Evolutionary conservation across 768 basidiomycete genomes (phyloP), one percentile per base, ranked within the genome.

Genomic region (Tylopilus balloui): DNA sequence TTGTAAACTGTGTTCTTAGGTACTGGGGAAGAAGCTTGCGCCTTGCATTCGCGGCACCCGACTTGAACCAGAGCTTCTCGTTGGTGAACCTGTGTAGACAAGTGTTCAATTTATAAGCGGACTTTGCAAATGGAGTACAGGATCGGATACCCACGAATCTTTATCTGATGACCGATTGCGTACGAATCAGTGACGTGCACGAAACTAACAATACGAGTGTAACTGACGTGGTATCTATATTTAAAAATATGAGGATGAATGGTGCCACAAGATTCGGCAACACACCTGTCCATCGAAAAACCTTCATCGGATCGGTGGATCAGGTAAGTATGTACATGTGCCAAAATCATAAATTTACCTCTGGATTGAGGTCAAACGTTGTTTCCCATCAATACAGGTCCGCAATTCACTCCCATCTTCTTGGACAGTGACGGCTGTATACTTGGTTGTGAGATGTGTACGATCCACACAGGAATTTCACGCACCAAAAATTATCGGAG

Each of bases 361-460:
- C 53, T 74, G 71, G 23, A 86, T 78, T 0, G 84, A 84, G 0
- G 85, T 84, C 51, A 86, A 60, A 27, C 85, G 72, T 54, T 86
- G 84, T 59, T 86, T 86, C n/a, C 84, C 84, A 53, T 86, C 86
- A 13, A 85, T 83, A 51, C 84, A 86, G 0, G 72, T 72, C 19
- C 77, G 72, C 17, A 59, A 56, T 52, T 79, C 77, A 7, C 60
- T 62, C 4, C 74, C 77, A 28, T 79, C 72, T 3, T 71, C 65
- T 15, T 64, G 57, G 3, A 51, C 44, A 0, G 62, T 67, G 6
- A 76, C 72, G 29, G 74, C 78, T 81, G 12, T 48, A 39, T 3
- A 25, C 15, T 25, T 28, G 23, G 32, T 37, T 25, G 12, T 27
- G n/a, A 57, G 32, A 46, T n/a, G 14, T 42, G 51, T 21, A 29